Evolutionary conservation across 2,329 filamentous ascomycete species (phyloP), one percentile per base, ranked within the genome.

Genomic region (Aureobasidium lini): DNA sequence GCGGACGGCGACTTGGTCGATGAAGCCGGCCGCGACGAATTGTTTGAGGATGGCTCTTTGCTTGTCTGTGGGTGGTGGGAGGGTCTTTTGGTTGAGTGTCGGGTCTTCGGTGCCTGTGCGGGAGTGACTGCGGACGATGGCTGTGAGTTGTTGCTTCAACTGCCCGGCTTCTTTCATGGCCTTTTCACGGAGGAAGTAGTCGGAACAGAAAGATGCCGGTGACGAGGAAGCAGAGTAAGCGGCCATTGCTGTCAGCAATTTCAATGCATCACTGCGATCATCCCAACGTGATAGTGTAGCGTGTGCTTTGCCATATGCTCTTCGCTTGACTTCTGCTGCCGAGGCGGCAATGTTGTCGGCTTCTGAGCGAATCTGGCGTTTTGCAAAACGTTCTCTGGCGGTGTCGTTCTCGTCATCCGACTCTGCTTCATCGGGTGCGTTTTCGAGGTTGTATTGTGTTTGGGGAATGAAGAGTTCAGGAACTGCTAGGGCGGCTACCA

Each of bases 1-100:
- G 62, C 94, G 89, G 66, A 97, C 91, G 47, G 94, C 94, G 42
- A 99, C 83, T 66, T 96, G 89, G 73, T 99, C 94, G 68, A 97
- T 85, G 75, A 96, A 97, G 1, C 93, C 94, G 0, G 90, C 88
- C 0, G 93, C 90, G 23, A 90, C 85, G 75, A 97, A 95, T 70
- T 96, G 90, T 72, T 95, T 95, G 31, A 99, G 78, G 0, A 90
- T 85, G 48, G 86, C 85, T 31, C 95, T 77, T 68, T 72, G 87
- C 64, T 85, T 87, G 6, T 84, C 76, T 0, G 83, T 82, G 77
- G 81, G 76, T 69, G 85, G 70, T 71, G 82, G 73, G 75, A 93
- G 65, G 31, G 37, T 53, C 37, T 13, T 60, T 29, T 52, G 52
- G 9, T 15, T 23, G 8, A 47, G 46, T 9, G 39, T 43, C 6